Conservation (phyloP, 1,284 basidiomycete genomes). For the Tylopilus orsonianus region DNA sequence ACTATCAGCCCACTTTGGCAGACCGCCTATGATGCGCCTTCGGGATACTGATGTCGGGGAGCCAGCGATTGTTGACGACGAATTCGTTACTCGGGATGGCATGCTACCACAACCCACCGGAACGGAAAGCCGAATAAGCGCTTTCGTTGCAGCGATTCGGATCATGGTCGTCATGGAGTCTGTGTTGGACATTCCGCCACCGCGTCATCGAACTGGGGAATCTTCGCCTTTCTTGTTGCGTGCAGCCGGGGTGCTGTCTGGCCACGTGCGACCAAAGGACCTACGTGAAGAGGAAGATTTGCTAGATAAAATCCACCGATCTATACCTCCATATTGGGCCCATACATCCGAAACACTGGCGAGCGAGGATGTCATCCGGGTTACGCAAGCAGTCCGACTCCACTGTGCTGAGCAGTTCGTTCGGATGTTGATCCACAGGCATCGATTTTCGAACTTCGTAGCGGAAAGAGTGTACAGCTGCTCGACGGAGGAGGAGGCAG, state of each 20-base stretch:
- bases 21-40: conserved; percentile 80
- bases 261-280: conserved; percentile 56
- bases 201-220: conserved; percentile 52
- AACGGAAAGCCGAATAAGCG: conserved; percentile 72
- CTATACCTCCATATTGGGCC: conserved; percentile 75
- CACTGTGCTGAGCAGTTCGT: conserved; percentile 85
- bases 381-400: conserved; percentile 83
- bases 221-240: conserved; percentile 60
- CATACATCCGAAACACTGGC: conserved; percentile 78
- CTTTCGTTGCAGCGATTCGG: conserved; percentile 74
- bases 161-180: conserved; percentile 84
- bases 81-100: conserved; percentile 75
- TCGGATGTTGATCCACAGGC: conserved; percentile 75
- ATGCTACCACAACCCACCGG: conserved; percentile 67
- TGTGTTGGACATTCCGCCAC: conserved; percentile 70
- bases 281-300: conserved; percentile 77
- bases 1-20: conserved; percentile 78
- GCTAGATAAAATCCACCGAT: conserved; percentile 73
- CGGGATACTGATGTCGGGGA: conserved; percentile 87
- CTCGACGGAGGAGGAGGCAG: conserved; percentile 50
- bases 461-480: conserved; percentile 57
- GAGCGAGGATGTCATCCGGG: conserved; percentile 82
- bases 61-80: conserved; percentile 83
- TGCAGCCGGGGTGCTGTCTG: conserved; percentile 56
- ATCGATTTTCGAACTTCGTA: conserved; percentile 70